Conservation (phyloP, 306 rosid genomes). For the Malus asiatica region DNA sequence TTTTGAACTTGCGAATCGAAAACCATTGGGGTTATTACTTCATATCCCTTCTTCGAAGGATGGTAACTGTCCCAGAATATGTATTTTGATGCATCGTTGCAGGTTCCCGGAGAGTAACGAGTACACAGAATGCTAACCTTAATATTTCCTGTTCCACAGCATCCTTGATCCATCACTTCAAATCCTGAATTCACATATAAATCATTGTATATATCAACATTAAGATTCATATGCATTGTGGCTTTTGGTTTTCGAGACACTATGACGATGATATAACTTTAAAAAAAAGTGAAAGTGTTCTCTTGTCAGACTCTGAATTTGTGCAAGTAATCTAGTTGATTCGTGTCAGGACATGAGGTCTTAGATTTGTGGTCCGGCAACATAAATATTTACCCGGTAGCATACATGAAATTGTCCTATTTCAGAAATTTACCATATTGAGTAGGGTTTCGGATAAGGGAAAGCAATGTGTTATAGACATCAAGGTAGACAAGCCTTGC, state of each 20-base stretch:
- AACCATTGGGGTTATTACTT: conserved; percentile 15
- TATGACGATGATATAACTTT: neutral
- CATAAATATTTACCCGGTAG: neutral
- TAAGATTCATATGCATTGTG: neutral
- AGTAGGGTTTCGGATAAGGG: conserved; percentile 41
- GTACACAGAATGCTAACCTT: conserved; percentile 54
- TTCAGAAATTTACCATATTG: conserved; percentile 33
- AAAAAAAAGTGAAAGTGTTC: too few species aligned
- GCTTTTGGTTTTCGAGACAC: too few species aligned
- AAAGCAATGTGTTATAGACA: conserved; percentile 26
- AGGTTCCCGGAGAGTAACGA: conserved; percentile 7
- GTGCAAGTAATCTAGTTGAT: neutral
- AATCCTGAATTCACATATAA: conserved; percentile 36
- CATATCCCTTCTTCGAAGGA: conserved; percentile 44
- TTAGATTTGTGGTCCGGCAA: neutral
- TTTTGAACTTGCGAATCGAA: conserved; percentile 23
- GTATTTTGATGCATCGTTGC: conserved; percentile 38
- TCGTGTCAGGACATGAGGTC: neutral
- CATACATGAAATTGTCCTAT: too few species aligned
- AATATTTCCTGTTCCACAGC: conserved; percentile 68
- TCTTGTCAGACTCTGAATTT: too few species aligned
- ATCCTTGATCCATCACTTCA: conserved; percentile 44
- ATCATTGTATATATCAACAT: neutral
- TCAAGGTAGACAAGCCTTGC: conserved; percentile 61
- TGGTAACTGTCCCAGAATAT: conserved; percentile 72